Base-by-base conservation (phyloP, 1,139 yeast species). In the Suhomyces guaymorum region DNA sequence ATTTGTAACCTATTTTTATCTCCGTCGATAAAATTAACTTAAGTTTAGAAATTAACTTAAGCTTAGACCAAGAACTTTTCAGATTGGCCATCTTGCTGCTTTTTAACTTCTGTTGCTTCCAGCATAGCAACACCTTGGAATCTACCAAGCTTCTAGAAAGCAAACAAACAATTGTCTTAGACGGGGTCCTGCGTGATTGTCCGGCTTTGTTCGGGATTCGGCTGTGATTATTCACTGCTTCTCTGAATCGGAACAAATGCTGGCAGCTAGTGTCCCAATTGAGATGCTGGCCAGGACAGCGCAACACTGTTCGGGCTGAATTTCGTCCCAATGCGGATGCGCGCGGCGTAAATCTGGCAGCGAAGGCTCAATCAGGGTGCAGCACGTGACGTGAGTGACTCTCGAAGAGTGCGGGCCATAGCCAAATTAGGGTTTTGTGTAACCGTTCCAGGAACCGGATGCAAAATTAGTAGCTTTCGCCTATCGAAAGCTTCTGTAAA, bases 391-490 rank as follows among this genome's bases (percentile, higher is more conserved):
- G 10, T 14, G 16, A 4, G 7, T 7, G 9, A n/a, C 10, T 18
- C 26, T 27, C 12, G 12, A 11, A 11, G 11, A 3, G 28, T 30
- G 39, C 39, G 32, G 32, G 35, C 18, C 14, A 11, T 3, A 7
- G 25, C 39, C 39, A 30, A 17, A 28, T 21, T 23, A 28, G 32
- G 39, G 11, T 10, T 35, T 35, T 35, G 39, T 35, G 39, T 26
- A 21, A 35, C 27, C 5, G 4, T 7, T 21, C 12, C 15, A 11
- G 13, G 8, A 21, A 9, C 7, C 34, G 30, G 34, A 19, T 31
- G 34, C 34, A 31, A 31, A 31, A 20, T 23, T 23, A 12, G 7
- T 12, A 6, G 25, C 14, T n/a, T n/a, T n/a, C n/a, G n/a, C n/a
- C n/a, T n/a, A n/a, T n/a, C n/a, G n/a, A n/a, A n/a, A n/a, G n/a